Evolutionary conservation across 495 filamentous ascomycete genomes (phyloP), one percentile per base, ranked within the genome.

Genomic region (Penicillium maclennaniae): DNA sequence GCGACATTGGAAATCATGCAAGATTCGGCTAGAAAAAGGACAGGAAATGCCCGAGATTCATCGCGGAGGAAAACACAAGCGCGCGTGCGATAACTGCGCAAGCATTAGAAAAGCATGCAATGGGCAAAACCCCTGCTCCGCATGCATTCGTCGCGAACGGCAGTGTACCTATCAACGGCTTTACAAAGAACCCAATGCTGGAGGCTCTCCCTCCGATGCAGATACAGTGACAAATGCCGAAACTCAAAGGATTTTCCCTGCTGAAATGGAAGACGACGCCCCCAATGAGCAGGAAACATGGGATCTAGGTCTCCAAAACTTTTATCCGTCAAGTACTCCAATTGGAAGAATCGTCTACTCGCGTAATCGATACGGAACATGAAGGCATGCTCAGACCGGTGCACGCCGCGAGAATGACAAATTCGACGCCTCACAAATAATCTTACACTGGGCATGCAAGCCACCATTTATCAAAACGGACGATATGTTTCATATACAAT

Each of bases 61-160:
- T 20, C 55, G 54, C 42, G 66, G 63, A 4, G 67, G 67, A 2
- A 71, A 71, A 41, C 60, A 67, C 28, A 67, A 66, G 34, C 62
- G 66, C 36, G 70, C 69, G 15, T 73, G 69, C 54, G 70, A 71
- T 49, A 65, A 59, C 28, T 73, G 69, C 49, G 70, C 67, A 14
- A 62, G 43, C 36, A 55, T 69, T 17, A 67, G 65, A 42, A 70
- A 69, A 36, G 67, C 64, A 12, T 73, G 68, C 45, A 65, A 58
- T 38, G 65, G 67, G 20, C 47, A 62, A 15, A 27, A 44, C 7
- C 67, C 68, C 3, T 71, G 67, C 19, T 44, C 55, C 4, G 67
- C 69, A 44, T 73, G 70, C 43, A 48, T 16, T n/a, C 54, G 62
- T 17, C 55, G 68, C 8, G 55, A 43, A 5, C 58, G 53, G 37